Base-by-base conservation (phyloP, 495 filamentous ascomycete species). In the Friedmanniomyces simplex region DNA sequence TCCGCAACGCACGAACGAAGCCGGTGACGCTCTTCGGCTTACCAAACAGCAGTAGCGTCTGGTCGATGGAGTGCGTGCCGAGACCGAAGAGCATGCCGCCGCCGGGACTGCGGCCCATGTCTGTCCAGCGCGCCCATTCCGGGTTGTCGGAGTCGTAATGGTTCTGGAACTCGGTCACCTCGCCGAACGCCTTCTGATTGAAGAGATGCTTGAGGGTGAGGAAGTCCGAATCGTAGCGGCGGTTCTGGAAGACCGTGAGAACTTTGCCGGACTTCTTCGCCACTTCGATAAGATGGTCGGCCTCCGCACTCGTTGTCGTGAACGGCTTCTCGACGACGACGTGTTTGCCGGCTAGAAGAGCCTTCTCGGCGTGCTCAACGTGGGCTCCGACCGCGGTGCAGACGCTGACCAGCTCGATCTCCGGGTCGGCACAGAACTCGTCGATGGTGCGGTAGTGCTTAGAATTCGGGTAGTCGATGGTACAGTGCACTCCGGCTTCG, bases 281-380 rank as follows among this genome's bases (percentile, higher is more conserved):
- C 13, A 91, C 71, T 6, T 67, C 71, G 54, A 86, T 75, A 1
- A 96, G 79, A 59, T 82, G 74, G 45, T 82, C 74, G 11, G 88
- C 87, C 70, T 96, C 84, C 48, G 77, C 69, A 13, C 75, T 72
- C 7, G 82, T 86, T 8, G 84, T 81, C 7, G 86, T 85, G 68
- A 95, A 90, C 0, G 90, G 89, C 72, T 96, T 96, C 72, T 95
- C 90, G 32, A 88, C 82, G 32, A 95, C 76, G 26, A 94, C 86
- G 68, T 96, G 82, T 70, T 94, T 95, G 52, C 86, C 84, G n/a
- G 76, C 75, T 63, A 81, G 76, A n/a, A 96, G 73, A 2, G 87
- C 84, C 46, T 80, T 66, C 66, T 82, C 82, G 4, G 78, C 73
- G 42, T 88, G 72, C 11, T 67, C 58, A 67, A 78, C 88, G 72